These are phyloP conservation scores for Kodamaea anthophila DNA, from an alignment of 1,139 yeast species.

Conservation along the genomic window DNA sequence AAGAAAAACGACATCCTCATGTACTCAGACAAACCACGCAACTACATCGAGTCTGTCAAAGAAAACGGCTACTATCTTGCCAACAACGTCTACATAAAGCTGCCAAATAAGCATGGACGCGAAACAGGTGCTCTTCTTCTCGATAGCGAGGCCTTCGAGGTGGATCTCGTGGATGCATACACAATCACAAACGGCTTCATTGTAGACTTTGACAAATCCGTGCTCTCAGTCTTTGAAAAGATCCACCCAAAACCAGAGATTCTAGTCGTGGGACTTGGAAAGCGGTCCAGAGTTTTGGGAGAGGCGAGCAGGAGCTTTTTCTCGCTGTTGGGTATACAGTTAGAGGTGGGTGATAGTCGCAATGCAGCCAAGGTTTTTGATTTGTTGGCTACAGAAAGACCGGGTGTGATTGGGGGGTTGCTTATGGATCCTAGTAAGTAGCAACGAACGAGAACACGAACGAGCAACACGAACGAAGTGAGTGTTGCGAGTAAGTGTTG, in stretches of 20 bases:
- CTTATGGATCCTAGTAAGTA: slow-evolving; percentile 61
- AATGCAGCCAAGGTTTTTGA: slow-evolving; percentile 72
- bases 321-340: slow-evolving; percentile 55
- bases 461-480: not conserved
- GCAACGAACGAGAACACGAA: slow-evolving; percentile 1
- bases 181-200: slow-evolving; percentile 38
- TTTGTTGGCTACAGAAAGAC: slow-evolving; percentile 73
- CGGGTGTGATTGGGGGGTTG: slow-evolving; percentile 62
- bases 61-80: slow-evolving; percentile 37
- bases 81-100: slow-evolving; percentile 31
- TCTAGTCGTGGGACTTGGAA: slow-evolving; percentile 64
- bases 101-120: slow-evolving; percentile 41
- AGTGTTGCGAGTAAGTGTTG: not conserved
- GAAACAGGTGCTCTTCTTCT: slow-evolving; percentile 53
- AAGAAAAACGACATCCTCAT: slow-evolving; percentile 41
- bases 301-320: slow-evolving; percentile 46
- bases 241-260: slow-evolving; percentile 77
- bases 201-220: slow-evolving; percentile 32
- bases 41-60: slow-evolving; percentile 40
- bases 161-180: slow-evolving; percentile 41
- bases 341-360: slow-evolving; percentile 59
- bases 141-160: slow-evolving; percentile 59
- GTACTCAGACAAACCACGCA: slow-evolving; percentile 39
- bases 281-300: slow-evolving; percentile 55
- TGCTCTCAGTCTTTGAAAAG: slow-evolving; percentile 46